A percentile compares a stretch with the other conserved stretches of the same genome.
phyloP scores from a whole-genome alignment of 495 filamentous ascomycete species.

The Penicillium salamii region DNA sequence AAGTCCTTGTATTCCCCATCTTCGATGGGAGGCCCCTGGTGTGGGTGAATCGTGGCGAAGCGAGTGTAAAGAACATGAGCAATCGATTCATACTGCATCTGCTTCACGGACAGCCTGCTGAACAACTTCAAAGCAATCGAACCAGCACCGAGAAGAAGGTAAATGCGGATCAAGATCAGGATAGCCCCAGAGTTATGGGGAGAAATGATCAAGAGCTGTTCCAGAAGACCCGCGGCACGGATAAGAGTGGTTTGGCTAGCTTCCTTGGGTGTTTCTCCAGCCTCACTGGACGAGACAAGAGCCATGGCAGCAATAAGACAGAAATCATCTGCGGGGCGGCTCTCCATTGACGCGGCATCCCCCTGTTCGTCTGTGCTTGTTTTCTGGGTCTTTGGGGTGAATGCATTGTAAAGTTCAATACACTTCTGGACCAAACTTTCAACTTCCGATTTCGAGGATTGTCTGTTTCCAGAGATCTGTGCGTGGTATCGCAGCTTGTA shows the following conservation, averaged over 20 bases:
- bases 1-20: constrained; percentile 44
- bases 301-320: constrained; percentile 56
- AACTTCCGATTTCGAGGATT: constrained; percentile 26
- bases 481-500: constrained; percentile 58
- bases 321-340: constrained; percentile 56
- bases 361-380: constrained; percentile 3
- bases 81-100: constrained; percentile 58
- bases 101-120: constrained; percentile 56
- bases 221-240: constrained; percentile 49
- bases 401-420: constrained; percentile 41
- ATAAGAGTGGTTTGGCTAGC: constrained; percentile 42
- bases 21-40: constrained; percentile 39
- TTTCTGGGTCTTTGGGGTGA: constrained; percentile 10
- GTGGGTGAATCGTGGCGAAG: constrained; percentile 55
- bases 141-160: constrained; percentile 51
- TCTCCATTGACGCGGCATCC: constrained; percentile 45
- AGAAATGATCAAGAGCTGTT: constrained; percentile 47
- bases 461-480: constrained; percentile 40
- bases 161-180: constrained; percentile 53
- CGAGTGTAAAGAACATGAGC: constrained; percentile 57
- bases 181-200: constrained; percentile 58
- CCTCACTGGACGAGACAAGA: constrained; percentile 40
- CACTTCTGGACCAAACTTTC: constrained; percentile 48
- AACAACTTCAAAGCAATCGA: constrained; percentile 54
- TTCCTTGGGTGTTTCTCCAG: constrained; percentile 14